Evolutionary conservation across 352 stramenopile species (phyloP), one percentile per base, ranked within the genome.

Genomic region (Blastocystis sp.): DNA sequence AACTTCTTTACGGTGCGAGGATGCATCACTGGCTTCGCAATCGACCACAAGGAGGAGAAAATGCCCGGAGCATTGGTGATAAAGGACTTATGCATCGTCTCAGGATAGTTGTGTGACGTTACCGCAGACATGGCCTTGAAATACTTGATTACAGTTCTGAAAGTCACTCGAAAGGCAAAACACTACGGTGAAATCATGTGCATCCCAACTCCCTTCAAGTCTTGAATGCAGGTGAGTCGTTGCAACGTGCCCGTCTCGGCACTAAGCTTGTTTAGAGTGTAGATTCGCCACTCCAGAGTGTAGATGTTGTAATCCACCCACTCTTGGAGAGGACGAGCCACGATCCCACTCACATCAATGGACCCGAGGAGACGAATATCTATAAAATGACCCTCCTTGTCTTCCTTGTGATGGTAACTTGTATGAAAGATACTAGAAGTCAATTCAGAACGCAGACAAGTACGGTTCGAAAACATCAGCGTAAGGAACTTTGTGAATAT

Each of bases 11-110:
- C 76, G 0, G 76, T 87, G 29, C 76, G 76, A 5, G 59, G 59
- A 70, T 87, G 76, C 47, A 87, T 61, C 23, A 87, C 39, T 4
- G 76, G 76, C 54, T 87, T 87, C 15, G 63, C 76, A 15, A 87
- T 63, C n/a, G 34, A 39, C 76, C 76, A 87, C 26, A 87, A 34
- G 11, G 76, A 61, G 13, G 76, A 61, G 23, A 87, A 87, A 23
- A 87, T 76, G 15, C 18, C 59, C 9, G 76, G 76, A 77, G 68
- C 63, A 39, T 87, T 87, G 13, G 68, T 47, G 8, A 87, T 45
- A 47, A 87, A 87, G 63, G 76, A 87, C n/a, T 54, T 34, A 26
- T 87, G 76, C 76, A 87, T 87, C n/a, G 76, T 87, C n/a, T 87
- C 76, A 39, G 76, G 76, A 39, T 87, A 87, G 63, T 87, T 75